Conservation (phyloP, 2,329 filamentous ascomycete species). For the Fusarium begoniae region DNA sequence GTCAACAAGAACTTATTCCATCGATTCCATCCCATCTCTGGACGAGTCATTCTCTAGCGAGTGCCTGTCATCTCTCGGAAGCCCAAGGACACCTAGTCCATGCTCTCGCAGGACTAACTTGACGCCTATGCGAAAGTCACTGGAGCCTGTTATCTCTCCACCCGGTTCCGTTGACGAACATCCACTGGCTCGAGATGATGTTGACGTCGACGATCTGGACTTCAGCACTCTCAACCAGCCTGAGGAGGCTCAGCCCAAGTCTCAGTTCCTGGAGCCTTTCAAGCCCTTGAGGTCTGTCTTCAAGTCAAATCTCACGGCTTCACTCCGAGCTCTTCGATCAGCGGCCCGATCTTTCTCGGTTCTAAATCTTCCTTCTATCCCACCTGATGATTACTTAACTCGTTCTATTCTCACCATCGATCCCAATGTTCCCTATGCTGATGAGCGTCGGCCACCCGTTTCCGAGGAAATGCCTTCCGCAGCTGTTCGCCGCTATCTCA, state of each 20-base stretch:
- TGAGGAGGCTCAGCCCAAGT: slow-evolving; percentile 48
- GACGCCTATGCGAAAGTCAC: slow-evolving; percentile 56
- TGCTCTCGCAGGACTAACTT: slow-evolving; percentile 45
- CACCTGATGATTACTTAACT: slow-evolving; percentile 73
- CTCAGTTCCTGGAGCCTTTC: slow-evolving; percentile 51
- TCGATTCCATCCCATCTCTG: slow-evolving; percentile 70
- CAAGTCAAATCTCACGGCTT: slow-evolving; percentile 75
- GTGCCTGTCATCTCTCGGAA: slow-evolving; percentile 58
- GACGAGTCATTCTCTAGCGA: slow-evolving; percentile 64
- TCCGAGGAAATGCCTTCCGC: slow-evolving; percentile 72
- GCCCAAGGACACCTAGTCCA: slow-evolving; percentile 54
- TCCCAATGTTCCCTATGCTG: slow-evolving; percentile 71
- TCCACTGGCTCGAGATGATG: slow-evolving; percentile 53
- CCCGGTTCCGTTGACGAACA: slow-evolving; percentile 61
- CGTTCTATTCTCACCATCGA: slow-evolving; percentile 74
- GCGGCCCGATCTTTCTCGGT: slow-evolving; percentile 71
- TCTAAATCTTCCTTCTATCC: slow-evolving; percentile 70
- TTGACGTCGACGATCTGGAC: slow-evolving; percentile 54
- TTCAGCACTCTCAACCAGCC: slow-evolving; percentile 57
- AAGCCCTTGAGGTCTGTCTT: slow-evolving; percentile 66
- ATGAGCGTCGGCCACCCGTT: slow-evolving; percentile 71
- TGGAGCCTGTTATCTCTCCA: slow-evolving; percentile 66
- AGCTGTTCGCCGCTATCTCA: slow-evolving; percentile 73
- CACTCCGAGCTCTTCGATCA: slow-evolving; percentile 69
- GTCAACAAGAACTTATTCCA: slow-evolving; percentile 65